Evolutionary conservation across 2,329 filamentous ascomycete genomes (phyloP).

Genomic region (Calonectria pauciramosa): DNA sequence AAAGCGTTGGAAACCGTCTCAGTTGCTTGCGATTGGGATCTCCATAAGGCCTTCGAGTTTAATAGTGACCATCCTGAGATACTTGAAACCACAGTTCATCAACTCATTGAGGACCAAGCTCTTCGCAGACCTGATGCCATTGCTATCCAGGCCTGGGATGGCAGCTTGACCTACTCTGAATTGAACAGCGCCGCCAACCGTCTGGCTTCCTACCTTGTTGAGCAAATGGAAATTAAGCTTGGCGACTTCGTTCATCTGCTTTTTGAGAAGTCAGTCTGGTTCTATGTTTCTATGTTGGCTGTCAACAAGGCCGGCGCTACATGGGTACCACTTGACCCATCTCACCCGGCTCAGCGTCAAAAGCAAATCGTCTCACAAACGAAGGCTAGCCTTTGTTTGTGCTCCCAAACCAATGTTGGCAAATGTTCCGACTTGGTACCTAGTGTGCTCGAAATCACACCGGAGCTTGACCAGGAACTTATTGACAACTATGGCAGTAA

Average conservation of each 20-base stretch:
- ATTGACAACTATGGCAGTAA: not conserved
- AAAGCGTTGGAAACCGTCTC: not conserved
- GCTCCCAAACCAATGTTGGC: not conserved
- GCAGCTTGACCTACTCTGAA: conserved; percentile 36
- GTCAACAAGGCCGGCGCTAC: conserved; percentile 51
- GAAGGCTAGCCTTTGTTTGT: not conserved
- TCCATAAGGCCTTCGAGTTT: not conserved
- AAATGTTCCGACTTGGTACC: not conserved
- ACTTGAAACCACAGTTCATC: conserved; percentile 31
- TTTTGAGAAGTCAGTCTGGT: conserved; percentile 31
- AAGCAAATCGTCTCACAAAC: conserved; percentile 1
- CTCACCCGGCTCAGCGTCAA: conserved; percentile 48
- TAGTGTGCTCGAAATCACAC: not conserved
- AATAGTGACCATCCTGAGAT: conserved; percentile 1
- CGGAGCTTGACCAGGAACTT: not conserved
- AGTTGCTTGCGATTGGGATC: not conserved
- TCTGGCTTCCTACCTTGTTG: conserved; percentile 17
- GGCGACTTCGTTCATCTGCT: conserved; percentile 19
- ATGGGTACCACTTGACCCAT: conserved; percentile 52
- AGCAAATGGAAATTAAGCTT: conserved; percentile 9
- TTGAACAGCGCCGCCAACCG: conserved; percentile 16
- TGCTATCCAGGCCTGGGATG: conserved; percentile 44
- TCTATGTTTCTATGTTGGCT: conserved; percentile 46
- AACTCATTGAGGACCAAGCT: conserved; percentile 28
- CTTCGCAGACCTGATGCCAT: conserved; percentile 19